Evolutionary conservation across 257 asterid species (phyloP).

Genomic region (Henckelia pumila): DNA sequence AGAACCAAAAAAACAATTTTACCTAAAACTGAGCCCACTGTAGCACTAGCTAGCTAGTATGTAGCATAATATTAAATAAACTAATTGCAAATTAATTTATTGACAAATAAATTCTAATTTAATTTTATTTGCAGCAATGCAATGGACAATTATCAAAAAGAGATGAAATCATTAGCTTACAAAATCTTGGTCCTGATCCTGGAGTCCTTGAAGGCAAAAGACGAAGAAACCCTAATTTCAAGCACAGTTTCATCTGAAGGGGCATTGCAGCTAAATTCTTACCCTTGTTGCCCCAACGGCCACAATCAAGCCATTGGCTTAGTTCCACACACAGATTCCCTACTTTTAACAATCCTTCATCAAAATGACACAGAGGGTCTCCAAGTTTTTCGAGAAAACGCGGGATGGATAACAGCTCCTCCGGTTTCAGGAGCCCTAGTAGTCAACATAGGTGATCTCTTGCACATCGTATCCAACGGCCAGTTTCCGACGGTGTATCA

Average conservation of each 20-base stretch:
- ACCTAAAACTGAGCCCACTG: no score
- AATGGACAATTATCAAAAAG: slow-evolving; percentile 62
- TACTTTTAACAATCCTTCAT: slow-evolving; percentile 70
- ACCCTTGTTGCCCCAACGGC: slow-evolving; percentile 80
- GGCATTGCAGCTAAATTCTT: slow-evolving; percentile 75
- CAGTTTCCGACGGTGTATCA: slow-evolving; percentile 42
- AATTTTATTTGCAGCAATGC: slow-evolving; percentile 36
- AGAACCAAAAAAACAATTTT: no score
- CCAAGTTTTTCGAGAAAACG: slow-evolving; percentile 47
- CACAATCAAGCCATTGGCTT: slow-evolving; percentile 67
- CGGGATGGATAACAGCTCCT: slow-evolving; percentile 49
- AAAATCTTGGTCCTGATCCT: slow-evolving; percentile 43
- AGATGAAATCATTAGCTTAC: slow-evolving; percentile 56
- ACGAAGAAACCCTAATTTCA: slow-evolving; percentile 23
- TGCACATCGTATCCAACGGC: slow-evolving; percentile 67
- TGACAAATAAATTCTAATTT: background rate
- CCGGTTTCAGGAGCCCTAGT: slow-evolving; percentile 52
- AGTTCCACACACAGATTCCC: slow-evolving; percentile 80
- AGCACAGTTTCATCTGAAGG: slow-evolving; percentile 36
- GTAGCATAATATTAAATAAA: no score
- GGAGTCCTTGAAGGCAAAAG: slow-evolving; percentile 40
- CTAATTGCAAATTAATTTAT: no score
- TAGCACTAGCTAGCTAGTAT: background rate
- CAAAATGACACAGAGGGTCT: slow-evolving; percentile 66
- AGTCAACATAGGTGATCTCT: slow-evolving; percentile 68